A percentile compares a stretch with the other conserved stretches of the same genome.
Conservation (phyloP, 139 green algal species). For the Chlamydomonas schloesseri region DNA sequence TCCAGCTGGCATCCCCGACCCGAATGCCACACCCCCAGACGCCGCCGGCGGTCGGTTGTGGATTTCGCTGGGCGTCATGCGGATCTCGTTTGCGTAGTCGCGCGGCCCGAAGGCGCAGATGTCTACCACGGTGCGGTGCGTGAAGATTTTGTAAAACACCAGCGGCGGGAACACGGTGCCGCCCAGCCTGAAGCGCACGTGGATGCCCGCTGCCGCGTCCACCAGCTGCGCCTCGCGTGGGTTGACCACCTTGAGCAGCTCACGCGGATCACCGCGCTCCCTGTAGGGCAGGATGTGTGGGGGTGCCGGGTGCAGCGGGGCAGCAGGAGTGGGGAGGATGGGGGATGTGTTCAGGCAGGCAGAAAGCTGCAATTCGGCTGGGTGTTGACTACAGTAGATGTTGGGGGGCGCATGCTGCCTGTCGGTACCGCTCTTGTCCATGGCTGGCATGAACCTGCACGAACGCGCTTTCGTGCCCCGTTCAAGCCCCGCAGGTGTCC, state of each 20-base stretch:
- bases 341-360: too few relatives aligned
- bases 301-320: not conserved
- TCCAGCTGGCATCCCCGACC: too few relatives aligned
- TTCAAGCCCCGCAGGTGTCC: too few relatives aligned
- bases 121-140: slow-evolving; percentile 59
- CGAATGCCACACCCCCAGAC: too few relatives aligned
- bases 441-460: too few relatives aligned
- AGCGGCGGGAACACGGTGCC: slow-evolving; percentile 78
- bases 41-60: not conserved
- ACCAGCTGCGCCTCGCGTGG: slow-evolving; percentile 73
- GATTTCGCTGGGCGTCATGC: not conserved
- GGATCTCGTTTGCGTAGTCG: slow-evolving; percentile 62
- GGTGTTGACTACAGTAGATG: too few relatives aligned
- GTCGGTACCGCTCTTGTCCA: too few relatives aligned
- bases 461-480: too few relatives aligned
- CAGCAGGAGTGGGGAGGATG: too few relatives aligned
- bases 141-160: slow-evolving; percentile 91
- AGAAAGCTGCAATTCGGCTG: too few relatives aligned
- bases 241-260: slow-evolving; percentile 78
- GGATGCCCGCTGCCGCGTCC: slow-evolving; percentile 77
- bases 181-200: slow-evolving; percentile 85
- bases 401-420: too few relatives aligned
- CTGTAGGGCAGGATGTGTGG: slow-evolving; percentile 24
- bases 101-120: slow-evolving; percentile 67
- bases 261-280: slow-evolving; percentile 66